Evolutionary conservation across 805 yeast genomes (phyloP).

Genomic region (Hanseniaspora thailandica): DNA sequence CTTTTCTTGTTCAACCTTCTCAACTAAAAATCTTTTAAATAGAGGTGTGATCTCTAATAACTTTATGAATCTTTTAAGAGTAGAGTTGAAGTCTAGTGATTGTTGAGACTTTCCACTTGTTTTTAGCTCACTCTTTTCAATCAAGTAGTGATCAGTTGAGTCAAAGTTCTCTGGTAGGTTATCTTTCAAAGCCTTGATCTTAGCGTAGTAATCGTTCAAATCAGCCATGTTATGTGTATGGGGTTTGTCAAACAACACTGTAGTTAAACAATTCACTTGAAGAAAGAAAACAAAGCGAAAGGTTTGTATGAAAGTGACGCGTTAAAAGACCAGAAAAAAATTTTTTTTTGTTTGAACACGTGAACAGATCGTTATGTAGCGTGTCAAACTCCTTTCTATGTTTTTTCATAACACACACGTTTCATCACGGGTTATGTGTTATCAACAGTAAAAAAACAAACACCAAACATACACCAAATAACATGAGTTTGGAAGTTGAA

Average conservation of each 20-base stretch:
- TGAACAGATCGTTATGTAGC: too few species aligned
- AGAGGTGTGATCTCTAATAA: conserved; percentile 52
- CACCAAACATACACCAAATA: background rate
- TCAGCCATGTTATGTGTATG: conserved; percentile 8
- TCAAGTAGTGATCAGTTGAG: conserved; percentile 23
- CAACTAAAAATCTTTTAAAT: conserved; percentile 56
- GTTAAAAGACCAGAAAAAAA: too few species aligned
- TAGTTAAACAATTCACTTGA: too few species aligned
- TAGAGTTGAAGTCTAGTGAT: conserved; percentile 24
- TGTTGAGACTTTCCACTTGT: conserved; percentile 39
- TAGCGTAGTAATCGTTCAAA: conserved; percentile 21
- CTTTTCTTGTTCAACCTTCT: conserved; percentile 52
- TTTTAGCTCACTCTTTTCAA: conserved; percentile 20
- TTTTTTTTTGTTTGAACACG: too few species aligned
- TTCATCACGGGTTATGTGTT: too few species aligned
- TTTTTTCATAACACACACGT: too few species aligned
- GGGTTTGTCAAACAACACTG: too few species aligned
- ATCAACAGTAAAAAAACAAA: background rate
- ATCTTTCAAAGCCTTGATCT: conserved; percentile 22
- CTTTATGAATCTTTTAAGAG: conserved; percentile 57
- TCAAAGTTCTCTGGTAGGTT: conserved; percentile 21
- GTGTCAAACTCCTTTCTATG: too few species aligned
- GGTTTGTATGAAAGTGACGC: too few species aligned
- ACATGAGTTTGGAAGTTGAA: background rate
- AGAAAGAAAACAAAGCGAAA: too few species aligned